Conservation (phyloP, 805 yeast genomes). For the Starmera caribaea region DNA sequence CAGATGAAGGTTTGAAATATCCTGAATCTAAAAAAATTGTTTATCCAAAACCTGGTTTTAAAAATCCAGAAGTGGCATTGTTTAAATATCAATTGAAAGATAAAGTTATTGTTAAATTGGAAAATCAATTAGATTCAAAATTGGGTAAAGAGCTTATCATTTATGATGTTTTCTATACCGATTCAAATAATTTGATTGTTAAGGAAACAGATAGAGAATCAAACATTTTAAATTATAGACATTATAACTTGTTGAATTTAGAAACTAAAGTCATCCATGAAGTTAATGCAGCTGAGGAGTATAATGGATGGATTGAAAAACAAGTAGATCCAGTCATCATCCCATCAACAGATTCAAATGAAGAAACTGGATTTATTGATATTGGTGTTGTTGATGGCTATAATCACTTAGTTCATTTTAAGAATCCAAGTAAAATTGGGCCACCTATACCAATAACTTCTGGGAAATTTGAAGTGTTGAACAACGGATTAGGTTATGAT, state of each 20-base stretch:
- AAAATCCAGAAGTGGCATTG: conserved; percentile 60
- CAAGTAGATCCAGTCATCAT: conserved; percentile 47
- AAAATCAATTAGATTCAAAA: conserved; percentile 9
- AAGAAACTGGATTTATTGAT: conserved; percentile 69
- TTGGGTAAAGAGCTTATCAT: conserved; percentile 40
- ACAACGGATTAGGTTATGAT: conserved; percentile 53
- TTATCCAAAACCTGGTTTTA: conserved; percentile 79
- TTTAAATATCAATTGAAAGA: conserved; percentile 30
- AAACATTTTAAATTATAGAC: conserved; percentile 45
- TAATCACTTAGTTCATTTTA: conserved; percentile 74
- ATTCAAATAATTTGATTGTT: conserved; percentile 36
- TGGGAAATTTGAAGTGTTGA: conserved; percentile 86
- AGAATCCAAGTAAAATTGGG: conserved; percentile 44
- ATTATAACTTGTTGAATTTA: conserved; percentile 25
- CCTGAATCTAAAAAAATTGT: conserved; percentile 50
- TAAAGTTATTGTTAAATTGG: conserved; percentile 22
- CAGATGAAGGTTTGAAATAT: conserved; percentile 35
- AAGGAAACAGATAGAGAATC: conserved; percentile 60
- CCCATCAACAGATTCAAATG: conserved; percentile 31
- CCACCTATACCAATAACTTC: conserved; percentile 49
- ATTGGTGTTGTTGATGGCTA: conserved; percentile 53
- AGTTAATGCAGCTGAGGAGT: conserved; percentile 32
- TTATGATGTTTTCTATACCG: conserved; percentile 64
- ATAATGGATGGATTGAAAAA: conserved; percentile 71
- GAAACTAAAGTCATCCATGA: conserved; percentile 33